Percentiles rank a stretch among this genome's conserved stretches.
phyloP scores from a whole-genome alignment of 2,329 filamentous ascomycete species.

The Ophiostoma sp. region DNA sequence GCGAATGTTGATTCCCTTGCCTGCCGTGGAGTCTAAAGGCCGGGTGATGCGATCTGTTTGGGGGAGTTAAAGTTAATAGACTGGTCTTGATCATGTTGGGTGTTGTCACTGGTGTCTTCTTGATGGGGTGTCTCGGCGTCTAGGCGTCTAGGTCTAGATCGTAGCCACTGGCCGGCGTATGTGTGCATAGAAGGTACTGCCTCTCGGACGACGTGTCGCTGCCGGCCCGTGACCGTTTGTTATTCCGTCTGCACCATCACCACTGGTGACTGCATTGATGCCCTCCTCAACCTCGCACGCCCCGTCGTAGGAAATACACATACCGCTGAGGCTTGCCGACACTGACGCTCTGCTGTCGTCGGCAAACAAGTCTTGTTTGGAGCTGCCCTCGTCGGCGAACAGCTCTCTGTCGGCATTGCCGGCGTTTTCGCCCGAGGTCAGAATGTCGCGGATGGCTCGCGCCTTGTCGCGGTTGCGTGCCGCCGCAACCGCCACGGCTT shows the following conservation, averaged over 20 bases:
- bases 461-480: conserved; percentile 42
- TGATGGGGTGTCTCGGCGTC: too few species aligned
- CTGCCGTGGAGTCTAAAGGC: conserved; percentile 26
- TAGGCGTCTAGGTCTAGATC: not conserved
- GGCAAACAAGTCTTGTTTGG: conserved; percentile 2
- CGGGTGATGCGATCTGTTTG: conserved; percentile 35
- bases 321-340: conserved; percentile 27
- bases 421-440: conserved; percentile 38
- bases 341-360: conserved; percentile 30
- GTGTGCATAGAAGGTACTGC: not conserved
- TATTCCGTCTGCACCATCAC: not conserved
- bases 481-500: conserved; percentile 26
- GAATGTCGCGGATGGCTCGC: conserved; percentile 43
- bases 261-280: not conserved
- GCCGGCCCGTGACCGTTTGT: not conserved
- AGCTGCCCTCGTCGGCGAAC: conserved; percentile 25
- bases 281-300: not conserved
- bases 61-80: conserved; percentile 26
- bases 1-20: conserved; percentile 49
- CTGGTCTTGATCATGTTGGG: not conserved
- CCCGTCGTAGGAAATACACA: conserved; percentile 26
- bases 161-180: not conserved
- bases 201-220: not conserved
- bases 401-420: conserved; percentile 38
- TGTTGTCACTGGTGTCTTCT: not conserved